These are phyloP conservation scores for Ajuga chamaepitys DNA, from an alignment of 257 asterid species.

Conservation along the genomic window DNA sequence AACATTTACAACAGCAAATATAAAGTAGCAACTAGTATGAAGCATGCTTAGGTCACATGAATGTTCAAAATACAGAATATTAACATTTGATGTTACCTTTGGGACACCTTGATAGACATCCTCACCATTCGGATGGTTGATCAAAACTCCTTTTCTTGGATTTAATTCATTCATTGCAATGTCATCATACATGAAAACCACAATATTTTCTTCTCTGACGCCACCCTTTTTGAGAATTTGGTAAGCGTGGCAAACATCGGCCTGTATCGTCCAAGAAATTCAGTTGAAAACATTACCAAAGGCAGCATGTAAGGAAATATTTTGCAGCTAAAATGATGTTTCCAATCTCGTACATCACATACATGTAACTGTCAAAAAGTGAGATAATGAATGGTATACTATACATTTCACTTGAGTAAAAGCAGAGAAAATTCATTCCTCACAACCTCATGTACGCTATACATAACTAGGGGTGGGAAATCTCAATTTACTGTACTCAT, in stretches of 20 bases:
- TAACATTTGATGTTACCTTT: constrained; percentile 36
- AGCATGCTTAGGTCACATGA: no score
- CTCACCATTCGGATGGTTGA: constrained; percentile 67
- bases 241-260: constrained; percentile 92
- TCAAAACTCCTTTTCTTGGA: constrained; percentile 72
- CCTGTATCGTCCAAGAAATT: constrained; percentile 33
- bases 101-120: constrained; percentile 90
- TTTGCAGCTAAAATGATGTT: background rate
- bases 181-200: constrained; percentile 93
- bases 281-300: background rate
- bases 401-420: no score
- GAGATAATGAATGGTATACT: no score
- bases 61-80: background rate
- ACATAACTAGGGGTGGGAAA: no score
- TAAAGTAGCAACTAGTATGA: no score
- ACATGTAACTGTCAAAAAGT: no score
- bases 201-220: constrained; percentile 69
- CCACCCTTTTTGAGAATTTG: constrained; percentile 88
- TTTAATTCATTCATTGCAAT: constrained; percentile 55
- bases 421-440: no score
- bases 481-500: no score
- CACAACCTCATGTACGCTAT: no score
- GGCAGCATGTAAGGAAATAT: background rate
- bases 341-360: no score
- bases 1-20: background rate